Evolutionary conservation across 2,329 filamentous ascomycete species (phyloP).

Genomic region (Pseudogymnoascus sp.): DNA sequence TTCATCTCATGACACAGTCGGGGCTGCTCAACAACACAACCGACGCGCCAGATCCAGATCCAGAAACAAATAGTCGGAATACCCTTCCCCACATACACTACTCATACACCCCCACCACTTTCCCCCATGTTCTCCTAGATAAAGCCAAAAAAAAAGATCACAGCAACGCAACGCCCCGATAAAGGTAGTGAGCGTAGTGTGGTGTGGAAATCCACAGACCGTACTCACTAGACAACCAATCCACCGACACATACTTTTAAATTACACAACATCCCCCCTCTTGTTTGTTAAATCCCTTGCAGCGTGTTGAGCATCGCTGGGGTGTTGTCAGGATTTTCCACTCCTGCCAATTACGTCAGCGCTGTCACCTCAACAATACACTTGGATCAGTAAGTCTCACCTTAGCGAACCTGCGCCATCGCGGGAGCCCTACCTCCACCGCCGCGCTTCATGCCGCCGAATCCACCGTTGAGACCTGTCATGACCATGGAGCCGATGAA

Average conservation of each 20-base stretch:
- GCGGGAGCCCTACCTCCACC: constrained; percentile 34
- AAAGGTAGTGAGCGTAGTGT: not conserved
- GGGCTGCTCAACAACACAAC: not conserved
- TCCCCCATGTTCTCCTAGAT: not conserved
- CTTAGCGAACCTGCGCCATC: constrained; percentile 42
- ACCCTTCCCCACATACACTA: not conserved
- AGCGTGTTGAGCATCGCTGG: not conserved
- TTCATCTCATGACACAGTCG: not conserved
- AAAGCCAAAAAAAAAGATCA: not conserved
- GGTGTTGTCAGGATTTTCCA: not conserved
- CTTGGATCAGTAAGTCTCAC: not conserved
- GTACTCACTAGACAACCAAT: constrained; percentile 4
- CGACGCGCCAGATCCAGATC: not conserved
- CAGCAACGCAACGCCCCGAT: not conserved
- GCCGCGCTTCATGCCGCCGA: constrained; percentile 39
- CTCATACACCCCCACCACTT: not conserved
- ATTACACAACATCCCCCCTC: not conserved
- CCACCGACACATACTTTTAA: constrained; percentile 6
- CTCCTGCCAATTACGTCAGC: not conserved
- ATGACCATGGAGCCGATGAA: constrained; percentile 51
- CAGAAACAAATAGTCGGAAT: constrained; percentile 1
- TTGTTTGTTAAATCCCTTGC: not conserved
- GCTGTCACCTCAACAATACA: not conserved
- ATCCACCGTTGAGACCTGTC: constrained; percentile 23
- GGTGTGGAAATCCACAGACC: not conserved